These are phyloP conservation scores for Turritis glabra DNA, from an alignment of 345 rosid species.

Conservation along the genomic window DNA sequence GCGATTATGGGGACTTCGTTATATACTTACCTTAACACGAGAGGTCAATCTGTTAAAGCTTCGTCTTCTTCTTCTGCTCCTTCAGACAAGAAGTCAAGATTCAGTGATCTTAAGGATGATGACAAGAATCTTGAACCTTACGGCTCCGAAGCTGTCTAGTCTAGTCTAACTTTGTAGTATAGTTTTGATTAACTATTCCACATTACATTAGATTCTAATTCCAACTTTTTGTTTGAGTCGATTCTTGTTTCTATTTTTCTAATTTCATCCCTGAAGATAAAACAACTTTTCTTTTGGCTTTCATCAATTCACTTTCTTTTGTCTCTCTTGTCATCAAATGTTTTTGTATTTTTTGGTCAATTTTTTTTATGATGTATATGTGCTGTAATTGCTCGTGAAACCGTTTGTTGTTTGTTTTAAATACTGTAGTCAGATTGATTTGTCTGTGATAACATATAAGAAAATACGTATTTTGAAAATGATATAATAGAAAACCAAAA, in stretches of 20 bases:
- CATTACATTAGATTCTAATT: conserved; percentile 6
- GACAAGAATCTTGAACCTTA: conserved; percentile 35
- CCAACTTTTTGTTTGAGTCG: not conserved
- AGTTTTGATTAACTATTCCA: conserved; percentile 31
- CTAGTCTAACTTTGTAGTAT: conserved; percentile 29
- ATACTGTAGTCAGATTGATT: too few species aligned
- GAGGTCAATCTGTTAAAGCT: conserved; percentile 43
- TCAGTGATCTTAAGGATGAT: conserved; percentile 31
- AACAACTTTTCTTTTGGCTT: conserved; percentile 1
- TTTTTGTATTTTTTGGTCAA: not conserved
- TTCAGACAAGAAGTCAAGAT: conserved; percentile 38
- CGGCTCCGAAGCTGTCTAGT: conserved; percentile 42
- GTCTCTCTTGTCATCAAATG: not conserved
- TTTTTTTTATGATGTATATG: conserved; percentile 5
- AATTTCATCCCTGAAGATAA: conserved; percentile 11
- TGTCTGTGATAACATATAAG: too few species aligned
- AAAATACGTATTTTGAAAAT: too few species aligned
- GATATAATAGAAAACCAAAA: too few species aligned
- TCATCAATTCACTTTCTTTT: not conserved
- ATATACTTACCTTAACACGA: conserved; percentile 42
- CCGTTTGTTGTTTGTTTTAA: too few species aligned
- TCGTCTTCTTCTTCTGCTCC: conserved; percentile 18
- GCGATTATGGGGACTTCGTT: conserved; percentile 45
- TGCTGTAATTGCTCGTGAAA: too few species aligned
- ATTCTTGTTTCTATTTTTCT: conserved; percentile 3